Evolutionary conservation across 768 basidiomycete genomes (phyloP), one percentile per base, ranked within the genome.

Genomic region (Saitozyma podzolica): DNA sequence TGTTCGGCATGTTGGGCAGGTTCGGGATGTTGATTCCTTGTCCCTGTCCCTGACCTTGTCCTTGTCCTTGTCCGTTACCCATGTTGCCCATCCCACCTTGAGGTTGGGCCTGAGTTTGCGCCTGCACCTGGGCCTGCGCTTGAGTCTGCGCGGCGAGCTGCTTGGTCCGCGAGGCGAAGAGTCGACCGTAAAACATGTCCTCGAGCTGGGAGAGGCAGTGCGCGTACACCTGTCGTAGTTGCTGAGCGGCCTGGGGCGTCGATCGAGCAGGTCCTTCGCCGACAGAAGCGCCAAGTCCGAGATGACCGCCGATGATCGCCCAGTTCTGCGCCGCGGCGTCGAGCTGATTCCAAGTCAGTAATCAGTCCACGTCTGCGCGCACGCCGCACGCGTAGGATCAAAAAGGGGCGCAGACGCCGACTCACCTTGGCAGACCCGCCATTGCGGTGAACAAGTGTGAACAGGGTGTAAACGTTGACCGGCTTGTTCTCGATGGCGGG

Each of bases 371-470:
- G 8, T 10, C 42, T 16, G 3, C 37, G 6, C 29, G 5, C 29
- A 29, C 29, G 29, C 5, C 29, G 29, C 2, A 29, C 5, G 29
- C n/a, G n/a, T n/a, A 5, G 29, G 29, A 29, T 29, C 29, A 29
- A 29, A 29, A 29, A 29, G 29, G 29, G 29, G 5, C 29, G 29
- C 29, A 29, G 29, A 29, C 20, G 9, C 6, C 8, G 11, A 57
- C 73, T 58, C 53, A 72, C 71, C 49, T 66, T 67, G 1, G 58
- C 62, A 54, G 63, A 64, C 13, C 74, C 74, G 43, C 68, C 68
- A 41, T 70, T 69, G 43, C 59, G 58, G 60, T 72, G 62, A 7
- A 75, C 71, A 16, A 72, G 50, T n/a, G 52, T 62, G 54, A 72
- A 68, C 19, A 75, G 51, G 50, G 62, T 58, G 52, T 65, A 63